These are phyloP conservation scores for Pleurotus tuber-regium DNA, from an alignment of 768 basidiomycete species.

Conservation along the genomic window DNA sequence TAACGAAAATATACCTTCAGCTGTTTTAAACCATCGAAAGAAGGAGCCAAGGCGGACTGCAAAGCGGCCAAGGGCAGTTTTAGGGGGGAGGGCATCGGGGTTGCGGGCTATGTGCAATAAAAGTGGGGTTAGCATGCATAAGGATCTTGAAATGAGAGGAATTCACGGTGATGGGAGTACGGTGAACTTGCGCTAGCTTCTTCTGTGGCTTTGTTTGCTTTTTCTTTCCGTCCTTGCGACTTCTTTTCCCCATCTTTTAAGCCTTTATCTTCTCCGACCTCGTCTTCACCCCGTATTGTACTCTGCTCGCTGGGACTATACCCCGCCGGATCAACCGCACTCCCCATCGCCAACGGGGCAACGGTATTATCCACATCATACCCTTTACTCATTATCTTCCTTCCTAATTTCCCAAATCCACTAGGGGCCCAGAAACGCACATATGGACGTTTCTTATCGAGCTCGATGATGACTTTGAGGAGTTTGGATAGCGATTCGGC, in stretches of 20 bases:
- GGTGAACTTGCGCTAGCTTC: constrained; percentile 11
- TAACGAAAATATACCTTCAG: constrained; percentile 47
- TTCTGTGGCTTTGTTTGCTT: constrained; percentile 11
- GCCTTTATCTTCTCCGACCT: constrained; percentile 20
- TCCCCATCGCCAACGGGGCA: constrained; percentile 34
- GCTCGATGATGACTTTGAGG: constrained; percentile 27
- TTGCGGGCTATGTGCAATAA: constrained; percentile 24
- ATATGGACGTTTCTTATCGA: constrained; percentile 33
- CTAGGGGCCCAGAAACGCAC: constrained; percentile 42
- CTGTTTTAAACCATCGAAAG: constrained; percentile 36
- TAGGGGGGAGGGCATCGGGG: constrained; percentile 43
- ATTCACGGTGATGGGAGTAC: constrained; percentile 2
- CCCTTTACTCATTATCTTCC: constrained; percentile 24
- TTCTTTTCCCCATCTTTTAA: constrained; percentile 17
- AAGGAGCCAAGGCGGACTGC: constrained; percentile 29
- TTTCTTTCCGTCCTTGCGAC: constrained; percentile 5
- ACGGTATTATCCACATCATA: constrained; percentile 22
- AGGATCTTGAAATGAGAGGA: neutral
- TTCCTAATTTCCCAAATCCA: constrained; percentile 35
- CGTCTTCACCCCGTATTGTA: constrained; percentile 13
- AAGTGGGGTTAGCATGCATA: neutral
- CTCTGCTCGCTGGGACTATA: constrained; percentile 17
- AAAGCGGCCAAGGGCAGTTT: constrained; percentile 29
- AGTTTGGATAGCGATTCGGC: constrained; percentile 32
- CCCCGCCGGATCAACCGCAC: constrained; percentile 30